A percentile compares a stretch with the other conserved stretches of the same genome.
Evolutionary conservation across 2,329 filamentous ascomycete genomes (phyloP).

Genomic region (Hypoxylon sp.): DNA sequence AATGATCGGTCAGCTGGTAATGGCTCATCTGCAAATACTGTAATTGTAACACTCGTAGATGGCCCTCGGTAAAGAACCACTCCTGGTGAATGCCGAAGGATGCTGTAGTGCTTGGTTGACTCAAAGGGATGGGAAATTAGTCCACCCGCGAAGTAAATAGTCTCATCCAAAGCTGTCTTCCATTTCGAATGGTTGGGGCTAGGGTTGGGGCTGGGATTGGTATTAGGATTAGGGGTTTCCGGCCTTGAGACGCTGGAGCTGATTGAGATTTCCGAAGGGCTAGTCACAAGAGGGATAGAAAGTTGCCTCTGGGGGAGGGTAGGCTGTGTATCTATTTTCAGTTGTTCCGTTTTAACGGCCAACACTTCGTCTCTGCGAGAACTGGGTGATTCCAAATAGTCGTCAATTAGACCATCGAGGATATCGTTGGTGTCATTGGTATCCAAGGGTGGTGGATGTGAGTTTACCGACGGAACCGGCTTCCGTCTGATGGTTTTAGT

Average conservation of each 20-base stretch:
- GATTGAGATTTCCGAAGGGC: slow-evolving; percentile 41
- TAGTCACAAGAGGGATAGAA: slow-evolving; percentile 44
- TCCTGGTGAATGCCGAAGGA: slow-evolving; percentile 75
- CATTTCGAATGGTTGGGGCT: slow-evolving; percentile 54
- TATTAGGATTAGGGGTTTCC: slow-evolving; percentile 15
- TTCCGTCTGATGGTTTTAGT: slow-evolving; percentile 42
- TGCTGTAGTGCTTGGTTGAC: slow-evolving; percentile 75
- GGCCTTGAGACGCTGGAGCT: slow-evolving; percentile 27
- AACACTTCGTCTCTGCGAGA: slow-evolving; percentile 8
- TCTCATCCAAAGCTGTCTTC: slow-evolving; percentile 69
- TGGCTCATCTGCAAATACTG: slow-evolving; percentile 72
- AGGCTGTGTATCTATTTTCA: slow-evolving; percentile 28
- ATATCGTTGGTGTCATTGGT: slow-evolving; percentile 22
- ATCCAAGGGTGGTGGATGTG: slow-evolving; percentile 13
- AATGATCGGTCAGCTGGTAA: slow-evolving; percentile 71
- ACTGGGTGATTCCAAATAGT: slow-evolving; percentile 47
- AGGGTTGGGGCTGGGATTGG: neutral
- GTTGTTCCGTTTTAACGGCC: slow-evolving; percentile 19
- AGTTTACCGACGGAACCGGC: slow-evolving; percentile 36
- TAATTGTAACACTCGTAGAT: slow-evolving; percentile 73
- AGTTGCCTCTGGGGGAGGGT: slow-evolving; percentile 31
- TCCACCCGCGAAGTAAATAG: slow-evolving; percentile 75
- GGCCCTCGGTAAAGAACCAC: slow-evolving; percentile 77
- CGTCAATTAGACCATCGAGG: slow-evolving; percentile 45
- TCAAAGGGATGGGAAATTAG: slow-evolving; percentile 74